Conservation (phyloP, 169 alveolate species). For the Plasmodium ovale region DNA sequence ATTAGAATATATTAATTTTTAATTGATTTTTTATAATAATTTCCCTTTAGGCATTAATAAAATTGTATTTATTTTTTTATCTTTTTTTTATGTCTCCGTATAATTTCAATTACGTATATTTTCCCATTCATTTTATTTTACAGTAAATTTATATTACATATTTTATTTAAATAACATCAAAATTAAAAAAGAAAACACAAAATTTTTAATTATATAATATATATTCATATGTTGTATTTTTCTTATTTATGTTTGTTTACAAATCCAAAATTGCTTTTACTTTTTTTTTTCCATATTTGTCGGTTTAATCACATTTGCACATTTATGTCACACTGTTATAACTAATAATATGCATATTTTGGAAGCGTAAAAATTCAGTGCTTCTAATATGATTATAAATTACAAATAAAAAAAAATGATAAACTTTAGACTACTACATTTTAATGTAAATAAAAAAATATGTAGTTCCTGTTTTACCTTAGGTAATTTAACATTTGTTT, state of each 20-base stretch:
- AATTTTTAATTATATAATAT: constrained; percentile 14
- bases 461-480: no score
- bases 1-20: constrained; percentile 15
- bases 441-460: no score
- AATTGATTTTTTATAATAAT: constrained; percentile 27
- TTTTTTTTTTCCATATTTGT: constrained; percentile 12
- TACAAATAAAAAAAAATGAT: no score
- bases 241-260: neutral
- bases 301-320: no score
- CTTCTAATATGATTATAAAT: no score
- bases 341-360: no score
- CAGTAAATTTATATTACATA: constrained; percentile 3
- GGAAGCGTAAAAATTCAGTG: no score
- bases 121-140: constrained; percentile 15
- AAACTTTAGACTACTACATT: no score
- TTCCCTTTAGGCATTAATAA: constrained; percentile 4
- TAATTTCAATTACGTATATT: constrained; percentile 5
- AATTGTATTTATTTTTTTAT: neutral
- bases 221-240: neutral
- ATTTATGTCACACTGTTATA: no score
- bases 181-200: constrained; percentile 16
- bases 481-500: no score
- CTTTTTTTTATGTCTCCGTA: constrained; percentile 47
- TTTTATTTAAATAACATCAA: constrained; percentile 25
- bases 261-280: neutral